A percentile compares a stretch with the other conserved stretches of the same genome.
Conservation (phyloP, 495 filamentous ascomycete genomes). For the Hyaloscypha hepaticicola region DNA sequence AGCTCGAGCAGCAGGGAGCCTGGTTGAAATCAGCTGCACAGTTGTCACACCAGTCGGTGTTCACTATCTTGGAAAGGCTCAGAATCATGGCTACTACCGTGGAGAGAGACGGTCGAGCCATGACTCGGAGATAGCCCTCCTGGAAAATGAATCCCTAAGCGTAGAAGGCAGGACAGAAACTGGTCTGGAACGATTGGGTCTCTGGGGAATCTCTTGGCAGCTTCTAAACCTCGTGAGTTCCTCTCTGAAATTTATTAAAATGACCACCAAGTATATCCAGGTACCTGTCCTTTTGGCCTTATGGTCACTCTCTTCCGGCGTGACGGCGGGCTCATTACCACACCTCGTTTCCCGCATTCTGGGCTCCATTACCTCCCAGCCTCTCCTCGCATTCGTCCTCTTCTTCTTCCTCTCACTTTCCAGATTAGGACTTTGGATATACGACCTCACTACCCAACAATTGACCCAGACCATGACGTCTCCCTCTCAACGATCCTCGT, state of each 20-base stretch:
- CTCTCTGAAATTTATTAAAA: conserved; percentile 6
- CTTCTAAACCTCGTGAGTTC: conserved; percentile 38
- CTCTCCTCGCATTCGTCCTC: conserved; percentile 30
- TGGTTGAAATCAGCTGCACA: conserved; percentile 53
- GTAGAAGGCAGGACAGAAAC: conserved; percentile 30
- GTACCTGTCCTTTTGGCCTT: conserved; percentile 40
- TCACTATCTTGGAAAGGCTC: conserved; percentile 34
- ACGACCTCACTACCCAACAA: conserved; percentile 46
- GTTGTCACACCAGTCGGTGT: conserved; percentile 41
- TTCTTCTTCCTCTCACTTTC: conserved; percentile 45
- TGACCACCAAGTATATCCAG: conserved; percentile 28
- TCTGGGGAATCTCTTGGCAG: conserved; percentile 45
- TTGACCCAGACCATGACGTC: conserved; percentile 42
- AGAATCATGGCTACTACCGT: conserved; percentile 23
- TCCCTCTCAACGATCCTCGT: conserved; percentile 38
- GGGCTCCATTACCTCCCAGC: conserved; percentile 9
- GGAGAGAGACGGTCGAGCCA: neutral
- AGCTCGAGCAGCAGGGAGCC: conserved; percentile 51
- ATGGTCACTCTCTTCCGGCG: conserved; percentile 29
- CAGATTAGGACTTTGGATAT: conserved; percentile 46
- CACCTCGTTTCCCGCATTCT: conserved; percentile 2
- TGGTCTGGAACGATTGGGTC: conserved; percentile 42
- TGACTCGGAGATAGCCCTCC: neutral
- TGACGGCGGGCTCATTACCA: neutral
- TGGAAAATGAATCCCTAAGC: neutral